Evolutionary conservation across 2,329 filamentous ascomycete genomes (phyloP), one percentile per base, ranked within the genome.

Genomic region (Trichoderma hamatum): DNA sequence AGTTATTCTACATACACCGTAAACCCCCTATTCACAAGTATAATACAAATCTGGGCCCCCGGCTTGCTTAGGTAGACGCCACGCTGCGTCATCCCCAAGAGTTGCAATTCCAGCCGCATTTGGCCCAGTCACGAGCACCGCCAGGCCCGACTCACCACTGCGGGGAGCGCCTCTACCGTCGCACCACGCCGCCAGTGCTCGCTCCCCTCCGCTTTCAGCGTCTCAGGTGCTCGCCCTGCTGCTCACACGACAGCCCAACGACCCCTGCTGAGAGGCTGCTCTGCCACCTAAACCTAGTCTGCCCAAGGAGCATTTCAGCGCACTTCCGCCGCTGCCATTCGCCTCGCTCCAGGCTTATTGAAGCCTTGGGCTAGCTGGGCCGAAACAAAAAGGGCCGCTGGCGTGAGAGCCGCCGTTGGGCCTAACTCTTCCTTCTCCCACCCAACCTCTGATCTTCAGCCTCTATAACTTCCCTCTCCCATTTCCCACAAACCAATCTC

Each of bases 221-320:
- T 64, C 67, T 64, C 61, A 60, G 60, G 67, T 65, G 60, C 46
- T 30, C 51, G 63, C 63, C 59, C 59, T 68, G 26, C 39, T 58
- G 60, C 67, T 69, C 67, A 69, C 58, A 69, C 67, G 67, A 69
- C 67, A 61, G 46, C 56, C 65, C 10, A 28, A 24, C n/a, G 30
- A 56, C 39, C 62, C 62, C 62, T 55, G 52, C 62, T 30, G 62
- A 65, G 52, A 43, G 32, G 61, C n/a, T n/a, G n/a, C n/a, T n/a
- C n/a, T n/a, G n/a, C n/a, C n/a, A n/a, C 51, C 51, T 30, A 52
- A 43, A 28, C 62, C 24, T 32, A 19, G 36, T 55, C 62, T 16
- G 39, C 62, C 28, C 52, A 46, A 46, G 10, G 62, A 61, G 56
- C 56, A 46, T 19, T 46, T 52, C 39, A 30, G 58, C 39, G 34